These are phyloP conservation scores for Coniochaeta sp. DNA, from an alignment of 2,329 filamentous ascomycete genomes.

Conservation along the genomic window DNA sequence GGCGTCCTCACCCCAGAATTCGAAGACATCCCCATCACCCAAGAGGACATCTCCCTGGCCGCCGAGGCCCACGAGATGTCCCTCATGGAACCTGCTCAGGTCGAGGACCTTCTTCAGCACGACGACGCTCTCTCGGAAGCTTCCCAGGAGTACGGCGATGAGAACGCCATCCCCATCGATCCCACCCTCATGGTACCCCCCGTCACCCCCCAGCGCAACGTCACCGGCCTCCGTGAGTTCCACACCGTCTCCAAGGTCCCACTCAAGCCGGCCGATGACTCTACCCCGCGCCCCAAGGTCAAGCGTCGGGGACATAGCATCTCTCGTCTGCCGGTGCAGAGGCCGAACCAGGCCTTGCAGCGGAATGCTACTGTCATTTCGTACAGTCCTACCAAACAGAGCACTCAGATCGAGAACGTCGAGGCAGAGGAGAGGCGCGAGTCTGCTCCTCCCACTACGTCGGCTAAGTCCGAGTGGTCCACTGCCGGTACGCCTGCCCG, in stretches of 20 bases:
- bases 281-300: constrained; percentile 35
- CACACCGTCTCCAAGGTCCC: constrained; percentile 74
- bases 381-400: constrained; percentile 41
- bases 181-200: constrained; percentile 36
- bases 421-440: constrained; percentile 10
- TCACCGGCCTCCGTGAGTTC: constrained; percentile 40
- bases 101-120: constrained; percentile 22
- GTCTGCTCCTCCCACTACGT: constrained; percentile 30
- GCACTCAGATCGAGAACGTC: constrained; percentile 7
- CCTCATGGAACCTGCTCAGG: constrained; percentile 36
- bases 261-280: constrained; percentile 59
- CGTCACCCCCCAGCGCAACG: constrained; percentile 48
- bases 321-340: constrained; percentile 37
- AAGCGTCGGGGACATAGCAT: constrained; percentile 46
- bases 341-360: constrained; percentile 31
- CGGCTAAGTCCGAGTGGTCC: constrained; percentile 48
- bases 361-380: constrained; percentile 48
- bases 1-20: constrained; percentile 29
- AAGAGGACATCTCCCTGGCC: constrained; percentile 51
- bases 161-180: constrained; percentile 54
- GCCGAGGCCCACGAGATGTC: constrained; percentile 56
- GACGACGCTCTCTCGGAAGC: constrained; percentile 51
- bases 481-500: constrained; percentile 47
- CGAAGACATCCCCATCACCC: constrained; percentile 39
- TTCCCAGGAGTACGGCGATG: constrained; percentile 61